Base-by-base conservation (phyloP, 176 grass and related monocot genomes). In the Secale cereale region DNA sequence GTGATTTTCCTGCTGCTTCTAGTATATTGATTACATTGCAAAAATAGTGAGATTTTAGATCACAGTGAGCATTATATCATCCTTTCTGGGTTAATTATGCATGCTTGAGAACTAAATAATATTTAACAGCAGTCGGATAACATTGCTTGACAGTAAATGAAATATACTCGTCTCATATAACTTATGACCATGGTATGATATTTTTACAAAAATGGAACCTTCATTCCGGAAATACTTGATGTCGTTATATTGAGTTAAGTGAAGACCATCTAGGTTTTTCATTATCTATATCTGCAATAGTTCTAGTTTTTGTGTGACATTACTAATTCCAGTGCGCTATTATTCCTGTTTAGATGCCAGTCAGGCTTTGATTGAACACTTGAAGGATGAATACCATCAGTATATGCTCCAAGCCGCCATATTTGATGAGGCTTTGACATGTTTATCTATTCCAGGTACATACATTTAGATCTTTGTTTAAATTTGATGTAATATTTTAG, bases 361-460 rank as follows among this genome's bases (percentile, higher is more conserved):
- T 26, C 85, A 11, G 67, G 65, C 91, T 37, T 81, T 98, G 81
- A 80, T 86, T 82, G 89, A 91, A 37, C 91, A 94, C 80, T 90
- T 98, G 70, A 95, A 81, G 25, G 89, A 90, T 79, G 93, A 98
- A 84, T 83, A 94, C 73, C 83, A 82, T 66, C 92, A 78, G 11
- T 90, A 89, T 80, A 89, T 95, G 91, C 78, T 98, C 68, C 91
- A 92, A 75, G 96, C 93, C 16, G 86, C 90, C 54, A 95, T 98
- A 83, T 95, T 91, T 92, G 16, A 77, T 2, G 93, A 91, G 86
- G 93, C 91, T 8, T 77, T 89, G 30, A 74, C 80, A 4, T 95
- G 91, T 88, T 95, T 95, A 82, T 64, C 70, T 52, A 59, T 63
- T 76, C 72, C 32, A 90, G 91, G 91, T 98, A 76, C 8, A 48